A percentile compares a stretch with the other conserved stretches of the same genome.
These are phyloP conservation scores for Phytopythium ostracodes DNA, from an alignment of 352 stramenopile genomes.

Conservation along the genomic window DNA sequence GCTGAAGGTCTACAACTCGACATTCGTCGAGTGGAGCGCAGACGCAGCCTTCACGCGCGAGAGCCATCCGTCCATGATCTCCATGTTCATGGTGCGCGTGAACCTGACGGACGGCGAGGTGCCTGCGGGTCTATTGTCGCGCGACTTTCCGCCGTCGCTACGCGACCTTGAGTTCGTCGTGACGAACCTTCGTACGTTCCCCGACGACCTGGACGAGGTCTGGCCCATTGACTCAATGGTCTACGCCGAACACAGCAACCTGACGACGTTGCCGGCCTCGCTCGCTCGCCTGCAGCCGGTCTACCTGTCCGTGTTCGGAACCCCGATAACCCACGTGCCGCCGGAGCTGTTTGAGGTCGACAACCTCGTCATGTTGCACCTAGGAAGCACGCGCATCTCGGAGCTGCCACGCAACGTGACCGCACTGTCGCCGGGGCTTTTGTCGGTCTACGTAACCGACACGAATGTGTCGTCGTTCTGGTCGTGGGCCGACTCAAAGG, in stretches of 20 bases:
- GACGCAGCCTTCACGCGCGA: constrained; percentile 19
- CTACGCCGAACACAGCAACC: constrained; percentile 18
- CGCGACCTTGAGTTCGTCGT: constrained; percentile 36
- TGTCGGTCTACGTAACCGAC: constrained; percentile 6
- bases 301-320: constrained; percentile 23
- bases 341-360: constrained; percentile 16
- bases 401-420: constrained; percentile 18
- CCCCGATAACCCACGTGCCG: constrained; percentile 21
- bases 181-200: constrained; percentile 29
- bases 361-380: constrained; percentile 10
- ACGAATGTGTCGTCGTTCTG: constrained; percentile 20
- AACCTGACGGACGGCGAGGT: constrained; percentile 28
- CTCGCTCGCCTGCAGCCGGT: constrained; percentile 12
- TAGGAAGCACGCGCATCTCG: constrained; percentile 16
- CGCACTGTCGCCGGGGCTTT: constrained; percentile 4
- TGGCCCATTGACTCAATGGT: constrained; percentile 16
- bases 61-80: constrained; percentile 21
- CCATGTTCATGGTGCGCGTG: constrained; percentile 26
- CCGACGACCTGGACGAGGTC: constrained; percentile 25
- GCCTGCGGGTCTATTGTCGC: constrained; percentile 26
- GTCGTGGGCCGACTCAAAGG: constrained; percentile 11
- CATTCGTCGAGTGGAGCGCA: constrained; percentile 18
- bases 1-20: constrained; percentile 40
- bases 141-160: constrained; percentile 24
- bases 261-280: constrained; percentile 11